Percentiles rank a stretch among this genome's conserved stretches.
Conservation (phyloP, 169 alveolate genomes). For the Fabrea salina region DNA sequence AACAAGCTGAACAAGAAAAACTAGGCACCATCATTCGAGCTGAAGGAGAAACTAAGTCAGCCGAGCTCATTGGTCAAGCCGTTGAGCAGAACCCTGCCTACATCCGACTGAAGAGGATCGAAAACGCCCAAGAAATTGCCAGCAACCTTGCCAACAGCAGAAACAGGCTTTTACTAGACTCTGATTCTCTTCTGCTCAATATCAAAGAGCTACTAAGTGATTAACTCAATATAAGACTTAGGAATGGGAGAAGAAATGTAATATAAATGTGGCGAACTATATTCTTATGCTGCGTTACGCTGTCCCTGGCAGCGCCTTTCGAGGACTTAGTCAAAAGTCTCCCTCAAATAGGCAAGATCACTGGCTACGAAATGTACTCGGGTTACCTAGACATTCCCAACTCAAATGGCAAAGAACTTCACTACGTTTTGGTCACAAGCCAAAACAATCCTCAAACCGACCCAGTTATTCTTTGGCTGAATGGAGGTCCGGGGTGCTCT, state of each 20-base stretch:
- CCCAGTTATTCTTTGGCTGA: conserved; percentile 83
- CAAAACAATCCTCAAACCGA: conserved; percentile 62
- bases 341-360: background rate
- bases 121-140: conserved; percentile 93
- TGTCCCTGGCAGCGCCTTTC: conserved; percentile 3
- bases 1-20: conserved; percentile 94
- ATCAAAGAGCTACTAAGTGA: background rate
- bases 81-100: conserved; percentile 87
- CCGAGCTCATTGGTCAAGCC: conserved; percentile 85
- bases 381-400: conserved; percentile 31
- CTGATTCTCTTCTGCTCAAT: conserved; percentile 51
- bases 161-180: conserved; percentile 68
- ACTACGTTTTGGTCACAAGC: conserved; percentile 43
- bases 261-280: background rate
- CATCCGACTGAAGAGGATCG: conserved; percentile 92
- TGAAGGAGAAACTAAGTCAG: conserved; percentile 95
- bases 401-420: background rate
- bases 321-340: background rate
- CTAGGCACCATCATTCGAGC: conserved; percentile 95
- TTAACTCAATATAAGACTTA: too few relatives aligned
- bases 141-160: conserved; percentile 86
- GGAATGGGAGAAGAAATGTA: background rate
- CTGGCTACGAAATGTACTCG: conserved; percentile 1
- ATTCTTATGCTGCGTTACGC: background rate
- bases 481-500: conserved; percentile 90